Percentiles rank a stretch among this genome's conserved stretches.
Conservation (phyloP, 1,139 yeast genomes). For the Eremothecium cymbalariae region DNA sequence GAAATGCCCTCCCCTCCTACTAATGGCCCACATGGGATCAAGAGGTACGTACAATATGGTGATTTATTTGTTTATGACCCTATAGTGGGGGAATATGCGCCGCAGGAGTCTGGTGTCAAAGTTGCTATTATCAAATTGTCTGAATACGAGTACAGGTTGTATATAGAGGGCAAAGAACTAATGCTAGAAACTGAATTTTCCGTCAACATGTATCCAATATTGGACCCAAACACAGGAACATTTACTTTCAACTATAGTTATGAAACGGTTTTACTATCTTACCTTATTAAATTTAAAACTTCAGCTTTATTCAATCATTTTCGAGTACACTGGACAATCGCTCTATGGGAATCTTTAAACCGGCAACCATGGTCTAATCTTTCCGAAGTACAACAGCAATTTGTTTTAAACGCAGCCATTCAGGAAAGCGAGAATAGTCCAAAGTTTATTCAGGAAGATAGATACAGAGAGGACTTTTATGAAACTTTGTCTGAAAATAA, state of each 20-base stretch:
- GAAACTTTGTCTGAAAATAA: background rate
- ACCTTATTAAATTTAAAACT: slow-evolving; percentile 49
- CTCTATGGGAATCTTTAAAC: slow-evolving; percentile 58
- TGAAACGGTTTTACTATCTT: slow-evolving; percentile 43
- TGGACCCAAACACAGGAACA: slow-evolving; percentile 48
- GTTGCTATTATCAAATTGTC: slow-evolving; percentile 43
- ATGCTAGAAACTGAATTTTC: slow-evolving; percentile 40
- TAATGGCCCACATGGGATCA: background rate
- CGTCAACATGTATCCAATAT: slow-evolving; percentile 54
- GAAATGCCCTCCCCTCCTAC: slow-evolving; percentile 3
- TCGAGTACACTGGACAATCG: slow-evolving; percentile 44
- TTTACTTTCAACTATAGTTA: slow-evolving; percentile 58
- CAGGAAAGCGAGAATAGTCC: slow-evolving; percentile 34
- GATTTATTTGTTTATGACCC: slow-evolving; percentile 53
- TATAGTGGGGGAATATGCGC: slow-evolving; percentile 41
- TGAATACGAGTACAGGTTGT: slow-evolving; percentile 47
- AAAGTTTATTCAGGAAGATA: slow-evolving; percentile 28
- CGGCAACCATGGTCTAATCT: slow-evolving; percentile 42
- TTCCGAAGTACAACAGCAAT: slow-evolving; percentile 40
- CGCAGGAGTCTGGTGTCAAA: slow-evolving; percentile 34
- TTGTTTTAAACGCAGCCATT: slow-evolving; percentile 40
- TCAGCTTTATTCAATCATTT: slow-evolving; percentile 40
- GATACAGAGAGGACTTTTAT: slow-evolving; percentile 23
- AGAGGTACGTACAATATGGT: slow-evolving; percentile 23
- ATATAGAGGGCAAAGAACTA: slow-evolving; percentile 32